Conservation (phyloP, 2,329 filamentous ascomycete species). For the Pseudogymnoascus sp. region DNA sequence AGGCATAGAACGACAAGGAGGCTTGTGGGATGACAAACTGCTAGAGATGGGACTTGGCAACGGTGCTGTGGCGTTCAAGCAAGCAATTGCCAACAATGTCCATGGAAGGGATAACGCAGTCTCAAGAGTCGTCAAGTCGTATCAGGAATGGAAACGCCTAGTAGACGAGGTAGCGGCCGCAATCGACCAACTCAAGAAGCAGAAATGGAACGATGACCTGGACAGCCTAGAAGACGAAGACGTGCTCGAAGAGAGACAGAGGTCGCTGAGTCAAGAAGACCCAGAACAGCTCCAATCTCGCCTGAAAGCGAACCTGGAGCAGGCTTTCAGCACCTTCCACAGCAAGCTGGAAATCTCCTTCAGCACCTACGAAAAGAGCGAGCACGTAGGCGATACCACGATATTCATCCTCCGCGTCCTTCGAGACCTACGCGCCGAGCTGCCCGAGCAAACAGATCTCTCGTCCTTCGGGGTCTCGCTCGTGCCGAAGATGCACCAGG, state of each 20-base stretch:
- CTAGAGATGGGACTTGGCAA: slow-evolving; percentile 57
- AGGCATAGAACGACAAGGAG: slow-evolving; percentile 40
- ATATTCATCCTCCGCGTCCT: slow-evolving; percentile 66
- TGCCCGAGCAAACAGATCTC: slow-evolving; percentile 46
- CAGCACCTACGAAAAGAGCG: slow-evolving; percentile 35
- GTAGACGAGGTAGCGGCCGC: slow-evolving; percentile 58
- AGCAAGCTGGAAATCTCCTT: slow-evolving; percentile 40
- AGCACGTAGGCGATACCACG: slow-evolving; percentile 44
- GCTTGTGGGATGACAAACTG: slow-evolving; percentile 60
- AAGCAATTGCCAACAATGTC: slow-evolving; percentile 58
- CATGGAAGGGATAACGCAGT: slow-evolving; percentile 65
- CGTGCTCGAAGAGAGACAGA: slow-evolving; percentile 56
- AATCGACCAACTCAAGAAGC: slow-evolving; percentile 55
- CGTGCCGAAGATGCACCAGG: slow-evolving; percentile 55
- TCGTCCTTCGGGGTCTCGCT: slow-evolving; percentile 50
- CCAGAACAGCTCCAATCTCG: slow-evolving; percentile 53
- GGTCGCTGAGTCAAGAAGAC: slow-evolving; percentile 63
- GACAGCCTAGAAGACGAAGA: slow-evolving; percentile 65
- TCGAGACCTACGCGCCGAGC: slow-evolving; percentile 61
- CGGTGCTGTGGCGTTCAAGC: slow-evolving; percentile 60
- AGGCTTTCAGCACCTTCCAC: slow-evolving; percentile 51
- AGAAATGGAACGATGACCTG: slow-evolving; percentile 68
- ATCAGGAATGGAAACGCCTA: slow-evolving; percentile 64
- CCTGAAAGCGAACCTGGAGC: slow-evolving; percentile 46
- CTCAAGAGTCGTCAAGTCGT: slow-evolving; percentile 51